Percentiles rank a stretch among this genome's conserved stretches.
These are phyloP conservation scores for Sporothrix humicola DNA, from an alignment of 2,329 filamentous ascomycete genomes.

Conservation along the genomic window DNA sequence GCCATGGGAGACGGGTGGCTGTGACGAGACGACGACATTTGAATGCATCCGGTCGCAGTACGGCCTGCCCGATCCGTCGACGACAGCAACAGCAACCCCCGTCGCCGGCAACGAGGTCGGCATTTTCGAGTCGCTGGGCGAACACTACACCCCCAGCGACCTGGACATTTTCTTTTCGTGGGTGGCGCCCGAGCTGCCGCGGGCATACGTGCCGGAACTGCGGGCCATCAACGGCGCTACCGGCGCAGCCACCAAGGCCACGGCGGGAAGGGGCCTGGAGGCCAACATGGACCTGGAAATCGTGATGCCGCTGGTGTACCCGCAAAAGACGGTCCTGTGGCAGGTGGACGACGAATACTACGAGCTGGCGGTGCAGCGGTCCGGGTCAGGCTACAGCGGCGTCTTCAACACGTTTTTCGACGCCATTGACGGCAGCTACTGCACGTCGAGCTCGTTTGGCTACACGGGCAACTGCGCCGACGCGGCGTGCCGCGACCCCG, in stretches of 20 bases:
- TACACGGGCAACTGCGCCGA: slow-evolving; percentile 50
- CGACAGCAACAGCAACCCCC: slow-evolving; percentile 17
- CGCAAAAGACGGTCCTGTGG: slow-evolving; percentile 50
- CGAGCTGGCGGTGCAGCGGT: slow-evolving; percentile 24
- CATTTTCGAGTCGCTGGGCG: slow-evolving; percentile 37
- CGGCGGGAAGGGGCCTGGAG: slow-evolving; percentile 45
- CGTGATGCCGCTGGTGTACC: slow-evolving; percentile 56
- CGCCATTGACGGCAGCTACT: slow-evolving; percentile 57
- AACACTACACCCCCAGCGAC: slow-evolving; percentile 39
- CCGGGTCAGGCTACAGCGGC: background rate
- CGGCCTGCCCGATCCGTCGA: slow-evolving; percentile 33
- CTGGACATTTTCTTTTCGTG: slow-evolving; percentile 38
- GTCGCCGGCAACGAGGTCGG: slow-evolving; percentile 37
- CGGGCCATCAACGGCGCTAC: slow-evolving; percentile 31
- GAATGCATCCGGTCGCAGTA: slow-evolving; percentile 37
- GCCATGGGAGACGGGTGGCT: slow-evolving; percentile 9
- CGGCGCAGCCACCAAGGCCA: slow-evolving; percentile 31
- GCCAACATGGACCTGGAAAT: slow-evolving; percentile 55
- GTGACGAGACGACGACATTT: background rate
- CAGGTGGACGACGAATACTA: slow-evolving; percentile 42
- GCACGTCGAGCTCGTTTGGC: slow-evolving; percentile 53
- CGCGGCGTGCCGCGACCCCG: slow-evolving; percentile 50
- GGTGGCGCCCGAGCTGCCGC: slow-evolving; percentile 38
- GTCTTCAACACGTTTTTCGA: slow-evolving; percentile 48
- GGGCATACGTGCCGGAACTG: slow-evolving; percentile 39